Conservation (phyloP, 495 filamentous ascomycete genomes). For the Pyronema domesticum region DNA sequence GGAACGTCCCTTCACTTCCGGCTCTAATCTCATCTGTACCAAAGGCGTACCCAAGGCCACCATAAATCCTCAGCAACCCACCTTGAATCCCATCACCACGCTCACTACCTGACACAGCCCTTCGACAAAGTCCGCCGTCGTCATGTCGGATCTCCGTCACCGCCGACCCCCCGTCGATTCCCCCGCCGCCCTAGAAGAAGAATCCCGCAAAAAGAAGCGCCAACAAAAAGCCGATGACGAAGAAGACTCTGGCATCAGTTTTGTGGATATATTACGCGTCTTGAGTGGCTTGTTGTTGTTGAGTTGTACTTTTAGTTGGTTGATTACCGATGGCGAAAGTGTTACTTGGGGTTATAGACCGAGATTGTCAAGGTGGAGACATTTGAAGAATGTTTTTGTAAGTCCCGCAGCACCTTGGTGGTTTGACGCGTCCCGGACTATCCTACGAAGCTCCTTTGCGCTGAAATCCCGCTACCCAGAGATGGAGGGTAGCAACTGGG, state of each 20-base stretch:
- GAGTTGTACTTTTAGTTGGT: constrained; percentile 56
- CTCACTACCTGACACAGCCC: too few relatives aligned
- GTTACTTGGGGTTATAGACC: constrained; percentile 54
- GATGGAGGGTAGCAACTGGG: too few relatives aligned
- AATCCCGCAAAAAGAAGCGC: background rate
- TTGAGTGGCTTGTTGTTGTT: constrained; percentile 51
- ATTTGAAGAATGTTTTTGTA: constrained; percentile 48
- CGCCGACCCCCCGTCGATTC: background rate
- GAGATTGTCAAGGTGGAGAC: constrained; percentile 43
- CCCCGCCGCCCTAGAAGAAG: background rate
- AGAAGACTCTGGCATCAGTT: constrained; percentile 31
- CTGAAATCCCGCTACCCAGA: too few relatives aligned
- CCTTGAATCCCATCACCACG: too few relatives aligned
- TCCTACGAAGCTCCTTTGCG: too few relatives aligned
- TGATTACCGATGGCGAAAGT: constrained; percentile 52
- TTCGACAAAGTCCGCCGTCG: too few relatives aligned
- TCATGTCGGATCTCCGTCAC: background rate
- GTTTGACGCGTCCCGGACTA: too few relatives aligned
- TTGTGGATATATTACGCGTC: constrained; percentile 60
- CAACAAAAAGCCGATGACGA: constrained; percentile 16
- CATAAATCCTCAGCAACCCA: too few relatives aligned
- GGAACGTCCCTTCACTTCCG: too few relatives aligned
- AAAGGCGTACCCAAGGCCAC: too few relatives aligned
- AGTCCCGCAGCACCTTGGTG: too few relatives aligned
- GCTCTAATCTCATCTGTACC: too few relatives aligned